Percentiles rank a stretch among this genome's conserved stretches.
These are phyloP conservation scores for Zasmidium cellare DNA, from an alignment of 2,329 filamentous ascomycete genomes.

Conservation along the genomic window DNA sequence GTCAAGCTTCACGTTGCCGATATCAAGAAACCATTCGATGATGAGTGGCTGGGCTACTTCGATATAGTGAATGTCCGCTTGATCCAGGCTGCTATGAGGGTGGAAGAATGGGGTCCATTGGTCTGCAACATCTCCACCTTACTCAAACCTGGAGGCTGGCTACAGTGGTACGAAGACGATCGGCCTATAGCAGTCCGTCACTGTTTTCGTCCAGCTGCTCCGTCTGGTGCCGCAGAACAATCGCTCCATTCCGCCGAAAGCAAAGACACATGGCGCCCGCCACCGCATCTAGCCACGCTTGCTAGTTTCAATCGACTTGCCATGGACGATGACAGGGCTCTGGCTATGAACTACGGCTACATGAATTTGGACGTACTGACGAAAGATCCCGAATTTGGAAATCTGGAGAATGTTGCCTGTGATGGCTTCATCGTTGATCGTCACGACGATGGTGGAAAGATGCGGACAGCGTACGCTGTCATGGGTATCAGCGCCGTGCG, in stretches of 20 bases:
- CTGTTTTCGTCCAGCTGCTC: background rate
- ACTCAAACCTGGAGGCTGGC: slow-evolving; percentile 16
- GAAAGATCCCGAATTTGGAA: background rate
- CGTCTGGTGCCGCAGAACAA: background rate
- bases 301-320: background rate
- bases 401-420: background rate
- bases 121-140: slow-evolving; percentile 12
- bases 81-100: slow-evolving; percentile 11
- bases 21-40: slow-evolving; percentile 3
- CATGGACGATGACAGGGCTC: background rate
- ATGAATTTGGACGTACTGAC: slow-evolving; percentile 1
- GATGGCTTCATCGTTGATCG: background rate
- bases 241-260: background rate
- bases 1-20: slow-evolving; percentile 11
- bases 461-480: background rate
- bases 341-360: slow-evolving; percentile 2
- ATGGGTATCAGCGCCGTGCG: background rate
- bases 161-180: slow-evolving; percentile 11
- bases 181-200: background rate
- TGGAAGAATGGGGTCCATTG: slow-evolving; percentile 10
- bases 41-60: slow-evolving; percentile 7
- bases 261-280: background rate
- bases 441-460: background rate
- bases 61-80: slow-evolving; percentile 15
- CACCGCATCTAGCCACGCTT: background rate